These are phyloP conservation scores for Paragyromitra xinjiangensis DNA, from an alignment of 495 filamentous ascomycete genomes.

Conservation along the genomic window DNA sequence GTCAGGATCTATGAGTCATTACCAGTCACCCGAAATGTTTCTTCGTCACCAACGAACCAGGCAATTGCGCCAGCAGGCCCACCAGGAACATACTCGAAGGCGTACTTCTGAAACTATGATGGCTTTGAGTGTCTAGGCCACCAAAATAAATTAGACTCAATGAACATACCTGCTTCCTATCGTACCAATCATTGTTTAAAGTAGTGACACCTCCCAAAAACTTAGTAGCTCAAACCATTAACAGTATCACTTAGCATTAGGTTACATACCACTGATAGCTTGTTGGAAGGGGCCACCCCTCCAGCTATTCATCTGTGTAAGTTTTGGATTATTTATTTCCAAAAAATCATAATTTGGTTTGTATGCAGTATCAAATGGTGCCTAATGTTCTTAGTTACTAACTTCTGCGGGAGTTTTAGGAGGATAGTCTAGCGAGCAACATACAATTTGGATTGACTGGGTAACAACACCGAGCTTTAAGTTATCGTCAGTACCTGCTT, in stretches of 20 bases:
- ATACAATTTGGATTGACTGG: constrained; percentile 77
- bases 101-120: constrained; percentile 71
- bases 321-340: constrained; percentile 67
- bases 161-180: constrained; percentile 64
- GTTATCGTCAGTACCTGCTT: constrained; percentile 73
- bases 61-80: constrained; percentile 66
- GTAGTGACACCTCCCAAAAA: constrained; percentile 61
- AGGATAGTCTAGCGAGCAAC: constrained; percentile 60
- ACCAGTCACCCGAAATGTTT: constrained; percentile 73
- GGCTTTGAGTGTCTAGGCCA: background rate
- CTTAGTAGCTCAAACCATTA: constrained; percentile 5
- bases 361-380: constrained; percentile 61
- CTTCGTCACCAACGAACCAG: constrained; percentile 74
- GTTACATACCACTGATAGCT: constrained; percentile 70
- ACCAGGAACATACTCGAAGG: constrained; percentile 77
- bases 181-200: constrained; percentile 80
- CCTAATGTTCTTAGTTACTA: constrained; percentile 37
- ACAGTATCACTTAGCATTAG: background rate
- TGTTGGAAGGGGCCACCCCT: constrained; percentile 77
- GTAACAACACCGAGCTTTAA: constrained; percentile 70
- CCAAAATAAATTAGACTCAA: background rate
- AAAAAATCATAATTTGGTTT: constrained; percentile 73
- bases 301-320: constrained; percentile 73
- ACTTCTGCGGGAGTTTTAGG: background rate
- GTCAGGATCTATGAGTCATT: constrained; percentile 69